These are phyloP conservation scores for Buddleja alternifolia DNA, from an alignment of 257 asterid species.

Conservation along the genomic window DNA sequence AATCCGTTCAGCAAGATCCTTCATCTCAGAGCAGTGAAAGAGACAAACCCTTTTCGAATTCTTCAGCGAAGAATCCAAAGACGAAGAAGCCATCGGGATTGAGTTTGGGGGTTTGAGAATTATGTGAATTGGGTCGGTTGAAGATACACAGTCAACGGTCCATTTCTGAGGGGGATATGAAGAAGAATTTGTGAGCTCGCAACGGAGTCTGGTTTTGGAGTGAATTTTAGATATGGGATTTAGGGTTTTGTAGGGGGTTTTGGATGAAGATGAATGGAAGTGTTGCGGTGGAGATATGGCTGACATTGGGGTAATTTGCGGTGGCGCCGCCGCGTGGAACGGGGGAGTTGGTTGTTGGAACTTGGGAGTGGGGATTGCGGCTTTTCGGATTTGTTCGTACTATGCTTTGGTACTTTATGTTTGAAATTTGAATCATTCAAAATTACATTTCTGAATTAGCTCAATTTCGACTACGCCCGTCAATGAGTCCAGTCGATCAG, in stretches of 20 bases:
- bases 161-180: conserved; percentile 55
- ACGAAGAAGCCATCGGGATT: conserved; percentile 44
- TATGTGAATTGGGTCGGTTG: conserved; percentile 85
- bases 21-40: conserved; percentile 85
- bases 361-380: no score
- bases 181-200: conserved; percentile 54
- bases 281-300: conserved; percentile 53
- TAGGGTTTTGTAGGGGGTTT: conserved; percentile 27
- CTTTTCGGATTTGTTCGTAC: no score
- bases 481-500: no score
- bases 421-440: not conserved
- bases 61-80: conserved; percentile 46
- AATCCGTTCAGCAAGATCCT: conserved; percentile 77
- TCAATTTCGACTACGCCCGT: no score
- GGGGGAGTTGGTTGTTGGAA: conserved; percentile 22
- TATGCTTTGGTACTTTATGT: no score
- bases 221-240: conserved; percentile 23
- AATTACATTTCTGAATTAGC: not conserved
- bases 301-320: conserved; percentile 54
- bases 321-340: conserved; percentile 48
- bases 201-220: conserved; percentile 40
- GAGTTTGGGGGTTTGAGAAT: conserved; percentile 83
- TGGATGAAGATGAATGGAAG: conserved; percentile 33
- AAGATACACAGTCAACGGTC: conserved; percentile 77
- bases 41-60: conserved; percentile 68